Evolutionary conservation across 1,284 basidiomycete genomes (phyloP).

Genomic region (Apiotrichum gracile): DNA sequence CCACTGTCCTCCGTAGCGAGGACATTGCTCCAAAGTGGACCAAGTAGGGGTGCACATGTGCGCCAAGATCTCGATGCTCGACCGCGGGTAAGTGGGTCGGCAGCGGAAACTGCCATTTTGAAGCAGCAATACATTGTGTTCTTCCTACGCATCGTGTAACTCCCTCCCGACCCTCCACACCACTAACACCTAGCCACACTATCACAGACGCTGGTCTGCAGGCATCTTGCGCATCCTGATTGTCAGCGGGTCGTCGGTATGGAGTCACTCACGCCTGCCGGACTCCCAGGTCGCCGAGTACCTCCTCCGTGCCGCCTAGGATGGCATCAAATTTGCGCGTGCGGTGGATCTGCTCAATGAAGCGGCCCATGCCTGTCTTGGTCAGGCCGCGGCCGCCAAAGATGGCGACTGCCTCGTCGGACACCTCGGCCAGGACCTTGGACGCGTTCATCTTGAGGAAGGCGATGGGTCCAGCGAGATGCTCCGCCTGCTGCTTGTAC

Average conservation of each 20-base stretch:
- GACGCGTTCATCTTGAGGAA: conserved; percentile 58
- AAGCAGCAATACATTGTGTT: too few species aligned
- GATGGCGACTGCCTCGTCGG: conserved; percentile 51
- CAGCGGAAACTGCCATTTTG: too few species aligned
- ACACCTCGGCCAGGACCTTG: conserved; percentile 45
- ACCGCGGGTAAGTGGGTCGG: too few species aligned
- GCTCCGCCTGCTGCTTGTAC: conserved; percentile 61
- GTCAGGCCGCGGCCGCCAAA: conserved; percentile 36
- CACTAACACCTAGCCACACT: too few species aligned
- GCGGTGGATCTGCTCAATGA: conserved; percentile 51
- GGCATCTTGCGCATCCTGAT: neutral
- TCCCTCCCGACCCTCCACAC: too few species aligned
- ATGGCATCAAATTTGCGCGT: conserved; percentile 84
- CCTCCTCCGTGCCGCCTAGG: conserved; percentile 47
- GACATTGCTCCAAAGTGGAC: too few species aligned
- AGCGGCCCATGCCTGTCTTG: conserved; percentile 51
- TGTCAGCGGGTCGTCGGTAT: too few species aligned
- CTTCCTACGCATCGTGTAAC: too few species aligned
- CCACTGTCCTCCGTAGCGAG: too few species aligned
- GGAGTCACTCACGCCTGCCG: too few species aligned
- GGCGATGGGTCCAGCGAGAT: conserved; percentile 46
- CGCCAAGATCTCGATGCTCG: too few species aligned
- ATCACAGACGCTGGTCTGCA: neutral
- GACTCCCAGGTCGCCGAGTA: conserved; percentile 53
- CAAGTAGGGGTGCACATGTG: too few species aligned